These are phyloP conservation scores for Lactifluus pinguis DNA, from an alignment of 768 basidiomycete species.

Conservation along the genomic window DNA sequence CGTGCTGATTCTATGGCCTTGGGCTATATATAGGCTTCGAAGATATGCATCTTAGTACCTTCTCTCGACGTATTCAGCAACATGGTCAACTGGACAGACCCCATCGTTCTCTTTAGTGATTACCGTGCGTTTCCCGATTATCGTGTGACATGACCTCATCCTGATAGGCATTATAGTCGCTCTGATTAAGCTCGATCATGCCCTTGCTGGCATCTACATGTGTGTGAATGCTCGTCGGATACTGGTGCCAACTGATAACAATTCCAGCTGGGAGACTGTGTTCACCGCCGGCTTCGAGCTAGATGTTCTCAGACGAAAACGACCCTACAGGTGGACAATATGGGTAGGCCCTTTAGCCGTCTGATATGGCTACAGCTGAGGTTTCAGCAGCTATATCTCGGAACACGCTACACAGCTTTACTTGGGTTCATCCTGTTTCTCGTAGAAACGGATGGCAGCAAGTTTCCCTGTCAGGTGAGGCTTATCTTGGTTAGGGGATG, in stretches of 20 bases:
- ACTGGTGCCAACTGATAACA: neutral
- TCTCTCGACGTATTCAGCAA: neutral
- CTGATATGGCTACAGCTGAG: neutral
- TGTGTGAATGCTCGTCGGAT: neutral
- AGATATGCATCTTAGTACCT: neutral
- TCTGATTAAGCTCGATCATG: neutral
- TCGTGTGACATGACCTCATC: neutral
- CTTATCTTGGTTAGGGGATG: neutral
- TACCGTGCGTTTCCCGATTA: neutral
- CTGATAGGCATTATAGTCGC: neutral
- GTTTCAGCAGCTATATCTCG: neutral
- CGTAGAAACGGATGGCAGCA: neutral
- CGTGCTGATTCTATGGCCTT: too few relatives aligned
- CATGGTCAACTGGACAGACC: slow-evolving; percentile 10
- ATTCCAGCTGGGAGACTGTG: neutral
- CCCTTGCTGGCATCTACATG: slow-evolving; percentile 1
- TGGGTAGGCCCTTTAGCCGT: neutral
- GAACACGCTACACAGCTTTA: neutral
- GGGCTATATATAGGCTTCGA: neutral
- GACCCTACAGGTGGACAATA: neutral
- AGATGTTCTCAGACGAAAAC: slow-evolving; percentile 2
- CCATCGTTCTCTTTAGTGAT: neutral
- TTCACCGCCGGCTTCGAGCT: neutral
- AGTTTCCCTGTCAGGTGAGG: neutral
- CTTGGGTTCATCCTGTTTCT: neutral